A percentile compares a stretch with the other conserved stretches of the same genome.
phyloP scores from a whole-genome alignment of 2,329 filamentous ascomycete genomes.

The Colletotrichum horii region DNA sequence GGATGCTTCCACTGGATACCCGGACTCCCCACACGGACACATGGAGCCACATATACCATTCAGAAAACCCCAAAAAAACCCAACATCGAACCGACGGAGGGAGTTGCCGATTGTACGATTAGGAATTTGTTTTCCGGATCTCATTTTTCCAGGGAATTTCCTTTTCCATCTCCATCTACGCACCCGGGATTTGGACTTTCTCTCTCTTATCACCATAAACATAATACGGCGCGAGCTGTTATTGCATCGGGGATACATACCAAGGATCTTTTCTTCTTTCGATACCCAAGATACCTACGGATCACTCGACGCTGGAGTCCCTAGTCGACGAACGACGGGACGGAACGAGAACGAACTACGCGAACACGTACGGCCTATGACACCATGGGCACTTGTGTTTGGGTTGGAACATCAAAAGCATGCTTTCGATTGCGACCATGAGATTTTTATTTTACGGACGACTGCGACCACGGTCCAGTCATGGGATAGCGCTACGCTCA shows the following conservation, averaged over 20 bases:
- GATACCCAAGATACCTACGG: slow-evolving; percentile 23
- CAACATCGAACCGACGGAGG: slow-evolving; percentile 14
- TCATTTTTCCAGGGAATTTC: slow-evolving; percentile 15
- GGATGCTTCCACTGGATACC: not conserved
- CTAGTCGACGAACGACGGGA: not conserved
- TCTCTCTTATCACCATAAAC: slow-evolving; percentile 20
- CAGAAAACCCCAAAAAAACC: slow-evolving; percentile 6
- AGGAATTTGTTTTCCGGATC: slow-evolving; percentile 18
- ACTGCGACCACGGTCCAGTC: not conserved
- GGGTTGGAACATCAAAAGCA: slow-evolving; percentile 14
- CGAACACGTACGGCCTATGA: slow-evolving; percentile 13
- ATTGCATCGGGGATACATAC: slow-evolving; percentile 19
- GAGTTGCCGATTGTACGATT: slow-evolving; percentile 22
- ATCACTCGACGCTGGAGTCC: not conserved
- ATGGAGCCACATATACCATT: not conserved
- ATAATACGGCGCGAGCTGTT: slow-evolving; percentile 23
- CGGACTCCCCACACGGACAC: not conserved
- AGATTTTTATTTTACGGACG: not conserved
- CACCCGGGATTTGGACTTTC: slow-evolving; percentile 14
- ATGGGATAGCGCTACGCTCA: slow-evolving; percentile 6
- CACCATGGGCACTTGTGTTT: slow-evolving; percentile 4
- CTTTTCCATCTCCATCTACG: slow-evolving; percentile 8
- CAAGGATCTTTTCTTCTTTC: slow-evolving; percentile 21
- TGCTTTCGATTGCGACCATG: slow-evolving; percentile 14
- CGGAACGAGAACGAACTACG: slow-evolving; percentile 18